Conservation (phyloP, 2,329 filamentous ascomycete genomes). For the Leptographium radiaticola region DNA sequence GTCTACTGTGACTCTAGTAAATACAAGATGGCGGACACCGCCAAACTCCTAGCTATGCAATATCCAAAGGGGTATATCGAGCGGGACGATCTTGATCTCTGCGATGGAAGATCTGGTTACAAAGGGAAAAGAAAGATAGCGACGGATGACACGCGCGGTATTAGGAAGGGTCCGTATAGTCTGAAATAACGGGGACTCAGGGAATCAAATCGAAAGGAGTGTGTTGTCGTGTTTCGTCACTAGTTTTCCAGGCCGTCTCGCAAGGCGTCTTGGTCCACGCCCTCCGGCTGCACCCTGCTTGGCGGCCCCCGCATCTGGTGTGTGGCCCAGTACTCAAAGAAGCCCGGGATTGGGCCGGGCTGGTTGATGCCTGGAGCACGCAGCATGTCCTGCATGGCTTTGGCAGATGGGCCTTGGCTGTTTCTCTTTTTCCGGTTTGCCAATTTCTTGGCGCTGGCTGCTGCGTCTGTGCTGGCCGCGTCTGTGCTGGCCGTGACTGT, state of each 20-base stretch:
- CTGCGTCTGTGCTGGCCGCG: not conserved
- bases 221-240: not conserved
- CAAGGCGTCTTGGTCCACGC: constrained; percentile 46
- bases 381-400: constrained; percentile 20
- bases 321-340: constrained; percentile 42
- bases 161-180: no score
- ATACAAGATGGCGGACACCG: not conserved
- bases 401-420: not conserved
- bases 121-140: not conserved
- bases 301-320: constrained; percentile 39
- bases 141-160: not conserved
- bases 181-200: no score
- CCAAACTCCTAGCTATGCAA: not conserved
- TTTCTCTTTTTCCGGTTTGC: not conserved
- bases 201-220: no score
- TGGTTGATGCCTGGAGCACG: constrained; percentile 68
- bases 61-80: constrained; percentile 1
- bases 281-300: constrained; percentile 42
- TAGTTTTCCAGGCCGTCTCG: constrained; percentile 40
- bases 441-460: constrained; percentile 3
- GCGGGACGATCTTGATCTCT: not conserved
- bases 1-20: not conserved
- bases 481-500: not conserved
- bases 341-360: constrained; percentile 58
- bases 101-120: not conserved